These are phyloP conservation scores for Eurotiales sp. DNA, from an alignment of 2,329 filamentous ascomycete species.

Conservation along the genomic window DNA sequence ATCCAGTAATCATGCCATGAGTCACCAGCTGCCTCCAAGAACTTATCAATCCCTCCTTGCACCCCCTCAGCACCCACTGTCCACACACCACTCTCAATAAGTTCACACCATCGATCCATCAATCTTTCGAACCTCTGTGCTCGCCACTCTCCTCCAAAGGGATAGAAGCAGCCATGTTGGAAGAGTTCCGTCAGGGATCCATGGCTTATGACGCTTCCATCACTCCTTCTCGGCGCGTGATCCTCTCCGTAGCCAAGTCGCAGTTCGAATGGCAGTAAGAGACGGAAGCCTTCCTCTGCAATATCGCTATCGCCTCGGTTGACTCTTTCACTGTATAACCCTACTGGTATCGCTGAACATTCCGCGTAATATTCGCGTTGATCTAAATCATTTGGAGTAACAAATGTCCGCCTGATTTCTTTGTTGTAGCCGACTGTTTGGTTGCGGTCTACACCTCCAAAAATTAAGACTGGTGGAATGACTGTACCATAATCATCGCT, in stretches of 20 bases:
- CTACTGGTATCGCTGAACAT: background rate
- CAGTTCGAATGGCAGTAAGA: constrained; percentile 1
- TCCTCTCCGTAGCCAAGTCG: background rate
- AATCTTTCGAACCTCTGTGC: constrained; percentile 19
- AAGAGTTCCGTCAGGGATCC: constrained; percentile 9
- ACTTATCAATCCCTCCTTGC: constrained; percentile 18
- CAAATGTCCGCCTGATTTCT: background rate
- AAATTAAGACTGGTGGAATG: constrained; percentile 2
- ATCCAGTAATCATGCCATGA: constrained; percentile 18
- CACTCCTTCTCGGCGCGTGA: background rate
- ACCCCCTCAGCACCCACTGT: constrained; percentile 19
- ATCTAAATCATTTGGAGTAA: background rate
- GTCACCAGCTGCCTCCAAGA: constrained; percentile 15
- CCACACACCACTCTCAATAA: constrained; percentile 20
- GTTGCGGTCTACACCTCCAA: background rate
- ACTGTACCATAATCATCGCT: background rate
- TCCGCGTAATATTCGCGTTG: background rate
- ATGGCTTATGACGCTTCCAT: constrained; percentile 8
- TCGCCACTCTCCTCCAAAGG: constrained; percentile 15
- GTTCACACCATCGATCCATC: constrained; percentile 17
- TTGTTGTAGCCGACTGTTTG: background rate
- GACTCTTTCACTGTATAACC: constrained; percentile 7
- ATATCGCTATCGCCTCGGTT: background rate
- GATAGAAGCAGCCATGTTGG: constrained; percentile 6
- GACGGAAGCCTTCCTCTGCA: constrained; percentile 10